Conservation (phyloP, 768 basidiomycete species). For the Phanerodontia chrysosporium region DNA sequence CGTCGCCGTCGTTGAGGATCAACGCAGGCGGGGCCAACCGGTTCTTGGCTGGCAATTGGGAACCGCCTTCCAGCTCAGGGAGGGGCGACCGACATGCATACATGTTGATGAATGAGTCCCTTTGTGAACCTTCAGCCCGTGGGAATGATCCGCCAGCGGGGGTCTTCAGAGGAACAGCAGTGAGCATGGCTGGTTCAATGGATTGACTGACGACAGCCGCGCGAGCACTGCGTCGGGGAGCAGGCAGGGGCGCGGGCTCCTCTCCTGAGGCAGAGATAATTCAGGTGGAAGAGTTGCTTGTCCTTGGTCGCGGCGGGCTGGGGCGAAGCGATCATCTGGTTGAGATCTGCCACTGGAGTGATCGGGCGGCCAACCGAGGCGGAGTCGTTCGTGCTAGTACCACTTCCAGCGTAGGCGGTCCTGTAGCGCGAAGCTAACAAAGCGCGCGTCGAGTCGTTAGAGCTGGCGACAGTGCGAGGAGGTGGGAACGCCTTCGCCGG, state of each 20-base stretch:
- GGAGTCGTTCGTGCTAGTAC: not conserved
- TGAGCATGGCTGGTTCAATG: constrained; percentile 5
- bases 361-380: constrained; percentile 15
- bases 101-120: constrained; percentile 27
- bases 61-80: not conserved
- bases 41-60: constrained; percentile 4
- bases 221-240: constrained; percentile 17
- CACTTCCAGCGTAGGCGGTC: constrained; percentile 9
- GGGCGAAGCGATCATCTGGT: constrained; percentile 17
- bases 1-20: constrained; percentile 4
- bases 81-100: constrained; percentile 20
- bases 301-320: constrained; percentile 15
- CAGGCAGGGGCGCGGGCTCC: constrained; percentile 12
- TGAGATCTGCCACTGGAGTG: constrained; percentile 17
- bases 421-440: constrained; percentile 11
- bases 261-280: not conserved
- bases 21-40: constrained; percentile 17
- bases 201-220: constrained; percentile 18
- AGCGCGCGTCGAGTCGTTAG: constrained; percentile 16
- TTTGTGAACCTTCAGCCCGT: constrained; percentile 8
- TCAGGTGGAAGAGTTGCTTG: constrained; percentile 7
- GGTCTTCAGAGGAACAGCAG: constrained; percentile 20
- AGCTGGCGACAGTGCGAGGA: constrained; percentile 5
- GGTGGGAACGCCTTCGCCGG: constrained; percentile 16
- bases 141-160: constrained; percentile 6